Evolutionary conservation across 2,329 filamentous ascomycete species (phyloP), one percentile per base, ranked within the genome.

Genomic region (Pseudogymnoascus sp.): DNA sequence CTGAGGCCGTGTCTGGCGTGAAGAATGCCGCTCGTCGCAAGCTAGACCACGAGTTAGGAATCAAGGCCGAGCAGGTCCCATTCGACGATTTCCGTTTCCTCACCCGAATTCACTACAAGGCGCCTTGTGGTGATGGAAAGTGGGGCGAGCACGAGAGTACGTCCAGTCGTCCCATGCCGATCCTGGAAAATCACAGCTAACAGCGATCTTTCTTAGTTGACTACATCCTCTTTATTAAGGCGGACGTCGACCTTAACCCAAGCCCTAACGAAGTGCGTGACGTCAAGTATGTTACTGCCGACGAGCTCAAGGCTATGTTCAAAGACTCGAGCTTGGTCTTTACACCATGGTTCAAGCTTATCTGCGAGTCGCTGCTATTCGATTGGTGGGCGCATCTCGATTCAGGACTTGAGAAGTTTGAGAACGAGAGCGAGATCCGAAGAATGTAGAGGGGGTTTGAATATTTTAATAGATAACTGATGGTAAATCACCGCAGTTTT

Each of bases 331-430:
- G 79, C 62, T 82, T 96, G 71, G 90, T 88, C 72, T 98, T 98
- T 77, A 99, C 95, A 0, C 95, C 95, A 1, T 99, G 95, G 95
- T 99, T 99, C 82, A 96, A 96, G 83, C 87, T 99, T 70, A 98
- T 99, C 74, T 99, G 95, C 83, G 84, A 98, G 77, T 92, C 91
- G 60, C 93, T 98, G 90, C 85, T 99, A 45, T 99, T 96, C 72
- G 89, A 97, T 77, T 99, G 95, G 95, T 99, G 95, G 95, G 81
- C 87, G 73, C 87, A 90, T 77, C 84, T 98, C 64, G 88, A 95
- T 70, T 80, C 84, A 23, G 90, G 90, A 8, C 81, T 98, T 70
- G 90, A 96, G 66, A 89, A 90, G 78, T 96, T 93, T 79, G 83
- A 86, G 77, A 88, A 92, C 74, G 93, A 98, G 81, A 85, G 87